These are phyloP conservation scores for Lolium rigidum DNA, from an alignment of 176 grass and related monocot species.

Conservation along the genomic window DNA sequence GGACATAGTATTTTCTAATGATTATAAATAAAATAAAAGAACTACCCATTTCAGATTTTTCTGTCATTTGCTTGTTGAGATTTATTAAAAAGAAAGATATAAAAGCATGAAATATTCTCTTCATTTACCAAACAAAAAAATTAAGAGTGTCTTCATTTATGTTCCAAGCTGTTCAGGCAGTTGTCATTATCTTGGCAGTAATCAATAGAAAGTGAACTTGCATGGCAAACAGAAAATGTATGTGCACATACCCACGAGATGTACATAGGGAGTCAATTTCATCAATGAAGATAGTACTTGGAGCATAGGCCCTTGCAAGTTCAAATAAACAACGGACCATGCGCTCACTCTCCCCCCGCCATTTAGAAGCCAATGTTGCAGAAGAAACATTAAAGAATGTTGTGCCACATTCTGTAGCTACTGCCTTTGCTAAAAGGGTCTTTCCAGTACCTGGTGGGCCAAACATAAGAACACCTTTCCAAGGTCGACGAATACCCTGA, in stretches of 20 bases:
- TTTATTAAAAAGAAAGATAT: not conserved
- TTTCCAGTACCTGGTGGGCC: constrained; percentile 98
- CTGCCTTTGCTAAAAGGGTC: constrained; percentile 96
- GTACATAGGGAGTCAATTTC: constrained; percentile 98
- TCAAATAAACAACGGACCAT: constrained; percentile 97
- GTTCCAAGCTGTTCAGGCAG: not conserved
- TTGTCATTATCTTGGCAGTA: not conserved
- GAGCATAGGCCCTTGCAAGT: constrained; percentile 92
- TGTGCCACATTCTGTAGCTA: constrained; percentile 98
- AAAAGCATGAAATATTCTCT: constrained; percentile 1
- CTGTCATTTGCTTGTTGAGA: not conserved
- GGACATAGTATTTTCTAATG: not conserved
- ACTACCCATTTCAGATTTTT: not conserved
- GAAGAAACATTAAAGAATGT: constrained; percentile 99
- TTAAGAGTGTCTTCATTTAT: constrained; percentile 19
- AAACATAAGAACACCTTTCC: constrained; percentile 99
- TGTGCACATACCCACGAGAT: constrained; percentile 79
- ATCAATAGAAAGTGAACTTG: constrained; percentile 18
- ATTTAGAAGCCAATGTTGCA: constrained; percentile 97
- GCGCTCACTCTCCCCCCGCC: constrained; percentile 95
- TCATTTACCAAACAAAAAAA: constrained; percentile 22
- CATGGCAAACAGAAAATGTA: constrained; percentile 17
- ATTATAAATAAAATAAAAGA: not conserved
- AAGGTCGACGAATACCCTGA: constrained; percentile 98
- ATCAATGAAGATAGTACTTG: constrained; percentile 98